These are phyloP conservation scores for Aspergillaceae sp. DNA, from an alignment of 2,329 filamentous ascomycete species.

Conservation along the genomic window DNA sequence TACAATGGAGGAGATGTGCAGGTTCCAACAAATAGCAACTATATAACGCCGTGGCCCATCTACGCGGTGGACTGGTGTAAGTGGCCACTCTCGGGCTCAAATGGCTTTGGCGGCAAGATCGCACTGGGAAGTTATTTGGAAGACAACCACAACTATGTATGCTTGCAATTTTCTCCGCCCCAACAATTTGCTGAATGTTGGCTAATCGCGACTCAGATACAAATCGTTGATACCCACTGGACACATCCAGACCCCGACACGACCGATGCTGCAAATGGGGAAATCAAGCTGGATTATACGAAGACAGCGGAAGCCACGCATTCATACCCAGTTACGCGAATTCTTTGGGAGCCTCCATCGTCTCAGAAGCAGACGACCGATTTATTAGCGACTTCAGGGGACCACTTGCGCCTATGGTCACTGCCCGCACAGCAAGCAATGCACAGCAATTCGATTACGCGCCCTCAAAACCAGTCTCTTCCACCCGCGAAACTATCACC, in stretches of 20 bases:
- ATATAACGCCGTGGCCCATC: constrained; percentile 85
- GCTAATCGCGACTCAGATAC: constrained; percentile 55
- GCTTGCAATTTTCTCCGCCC: constrained; percentile 14
- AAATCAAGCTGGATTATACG: constrained; percentile 64
- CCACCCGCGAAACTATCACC: constrained; percentile 78
- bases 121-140: constrained; percentile 94
- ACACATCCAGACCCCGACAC: constrained; percentile 61
- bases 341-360: constrained; percentile 92
- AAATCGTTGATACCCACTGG: constrained; percentile 88
- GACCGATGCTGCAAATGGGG: constrained; percentile 60
- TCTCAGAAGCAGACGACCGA: constrained; percentile 93
- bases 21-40: constrained; percentile 73
- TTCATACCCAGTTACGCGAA: constrained; percentile 90
- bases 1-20: constrained; percentile 60
- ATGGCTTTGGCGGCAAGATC: constrained; percentile 72
- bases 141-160: constrained; percentile 94
- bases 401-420: constrained; percentile 90
- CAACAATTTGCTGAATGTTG: constrained; percentile 1
- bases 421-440: constrained; percentile 58
- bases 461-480: constrained; percentile 54
- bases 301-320: constrained; percentile 95
- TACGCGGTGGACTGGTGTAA: constrained; percentile 99
- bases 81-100: constrained; percentile 68
- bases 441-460: constrained; percentile 61
- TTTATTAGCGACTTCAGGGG: constrained; percentile 85